These are phyloP conservation scores for Glaciozyma martinii DNA, from an alignment of 768 basidiomycete genomes.

Conservation along the genomic window DNA sequence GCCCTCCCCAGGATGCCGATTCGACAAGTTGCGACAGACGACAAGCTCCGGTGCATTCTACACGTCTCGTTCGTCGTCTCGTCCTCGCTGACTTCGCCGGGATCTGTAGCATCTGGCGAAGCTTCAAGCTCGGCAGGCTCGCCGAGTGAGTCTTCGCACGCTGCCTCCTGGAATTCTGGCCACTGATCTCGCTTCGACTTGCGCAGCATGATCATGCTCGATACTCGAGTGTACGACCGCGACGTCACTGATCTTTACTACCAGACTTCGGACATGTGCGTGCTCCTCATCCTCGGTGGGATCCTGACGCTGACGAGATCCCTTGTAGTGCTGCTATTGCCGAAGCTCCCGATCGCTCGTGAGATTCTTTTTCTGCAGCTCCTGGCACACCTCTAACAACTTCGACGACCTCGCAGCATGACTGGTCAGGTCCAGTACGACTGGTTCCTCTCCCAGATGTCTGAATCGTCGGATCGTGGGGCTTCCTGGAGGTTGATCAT, in stretches of 20 bases:
- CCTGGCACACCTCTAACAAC: not conserved
- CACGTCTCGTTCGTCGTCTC: not conserved
- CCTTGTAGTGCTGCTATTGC: slow-evolving; percentile 41
- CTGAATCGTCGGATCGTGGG: slow-evolving; percentile 45
- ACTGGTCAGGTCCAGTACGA: slow-evolving; percentile 53
- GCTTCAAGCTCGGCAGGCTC: slow-evolving; percentile 58
- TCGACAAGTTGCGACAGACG: slow-evolving; percentile 50
- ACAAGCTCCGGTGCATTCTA: slow-evolving; percentile 44
- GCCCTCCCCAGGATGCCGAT: slow-evolving; percentile 49
- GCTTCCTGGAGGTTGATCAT: slow-evolving; percentile 53
- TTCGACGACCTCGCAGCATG: slow-evolving; percentile 32
- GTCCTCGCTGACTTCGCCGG: not conserved
- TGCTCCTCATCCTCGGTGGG: not conserved
- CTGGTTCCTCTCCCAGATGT: slow-evolving; percentile 50
- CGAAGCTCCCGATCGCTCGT: slow-evolving; percentile 45
- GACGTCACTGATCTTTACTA: slow-evolving; percentile 54
- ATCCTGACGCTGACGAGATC: not conserved
- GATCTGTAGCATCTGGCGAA: slow-evolving; percentile 48
- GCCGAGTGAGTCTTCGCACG: slow-evolving; percentile 39
- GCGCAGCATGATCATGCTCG: slow-evolving; percentile 49
- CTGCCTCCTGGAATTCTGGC: not conserved
- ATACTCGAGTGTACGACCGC: slow-evolving; percentile 55
- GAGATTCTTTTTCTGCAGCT: not conserved
- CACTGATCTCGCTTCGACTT: not conserved
- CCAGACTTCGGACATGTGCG: slow-evolving; percentile 40